Percentiles rank a stretch among this genome's conserved stretches.
These are phyloP conservation scores for Rugonectria rugulosa DNA, from an alignment of 2,329 filamentous ascomycete genomes.

Conservation along the genomic window DNA sequence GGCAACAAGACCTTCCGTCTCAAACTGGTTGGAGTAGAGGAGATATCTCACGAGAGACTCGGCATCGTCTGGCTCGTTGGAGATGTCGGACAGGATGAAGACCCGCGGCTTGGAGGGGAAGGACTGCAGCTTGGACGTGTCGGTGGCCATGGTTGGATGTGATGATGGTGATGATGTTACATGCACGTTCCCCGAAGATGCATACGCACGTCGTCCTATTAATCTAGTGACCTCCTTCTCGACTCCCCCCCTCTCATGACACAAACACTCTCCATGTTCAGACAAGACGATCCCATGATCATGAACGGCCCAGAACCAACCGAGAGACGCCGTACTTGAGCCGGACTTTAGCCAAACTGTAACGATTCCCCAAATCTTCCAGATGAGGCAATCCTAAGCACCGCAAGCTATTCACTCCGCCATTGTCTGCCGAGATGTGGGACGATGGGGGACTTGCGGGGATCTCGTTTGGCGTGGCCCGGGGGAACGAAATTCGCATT, in stretches of 20 bases:
- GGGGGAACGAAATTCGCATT: conserved; percentile 9
- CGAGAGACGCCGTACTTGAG: conserved; percentile 9
- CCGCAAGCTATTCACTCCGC: not conserved
- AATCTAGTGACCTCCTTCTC: not conserved
- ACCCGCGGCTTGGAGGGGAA: conserved; percentile 44
- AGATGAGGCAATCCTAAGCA: conserved; percentile 19
- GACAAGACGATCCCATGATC: conserved; percentile 2
- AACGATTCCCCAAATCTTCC: no score
- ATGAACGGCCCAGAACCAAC: not conserved
- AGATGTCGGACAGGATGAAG: conserved; percentile 53
- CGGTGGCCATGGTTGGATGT: conserved; percentile 21
- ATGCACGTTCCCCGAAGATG: not conserved
- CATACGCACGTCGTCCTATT: not conserved
- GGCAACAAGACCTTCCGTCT: conserved; percentile 54
- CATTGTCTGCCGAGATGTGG: conserved; percentile 1
- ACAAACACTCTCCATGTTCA: conserved; percentile 21
- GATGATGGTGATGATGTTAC: not conserved
- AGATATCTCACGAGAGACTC: conserved; percentile 54
- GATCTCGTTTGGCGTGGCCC: conserved; percentile 2
- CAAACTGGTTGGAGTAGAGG: conserved; percentile 55
- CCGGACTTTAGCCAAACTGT: conserved; percentile 23
- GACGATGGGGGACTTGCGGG: conserved; percentile 12
- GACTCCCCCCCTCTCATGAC: conserved; percentile 4
- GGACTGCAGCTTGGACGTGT: conserved; percentile 24
- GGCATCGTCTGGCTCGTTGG: conserved; percentile 55